Base-by-base conservation (phyloP, 1,284 basidiomycete genomes). In the Flammula alnicola region DNA sequence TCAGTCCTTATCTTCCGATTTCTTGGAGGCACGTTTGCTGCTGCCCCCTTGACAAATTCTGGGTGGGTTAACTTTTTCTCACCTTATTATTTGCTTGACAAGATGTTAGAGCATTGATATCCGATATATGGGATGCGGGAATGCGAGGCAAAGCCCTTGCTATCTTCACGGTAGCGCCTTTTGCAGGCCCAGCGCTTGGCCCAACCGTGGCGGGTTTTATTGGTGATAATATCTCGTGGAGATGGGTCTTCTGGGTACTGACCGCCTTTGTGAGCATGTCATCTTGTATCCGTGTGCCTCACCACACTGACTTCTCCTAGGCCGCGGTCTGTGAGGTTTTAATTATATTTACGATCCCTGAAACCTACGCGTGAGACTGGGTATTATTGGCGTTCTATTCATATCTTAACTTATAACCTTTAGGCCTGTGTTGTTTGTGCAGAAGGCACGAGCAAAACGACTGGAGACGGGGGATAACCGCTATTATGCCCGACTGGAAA, bases 231-330 rank as follows among this genome's bases (percentile, higher is more conserved):
- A 70, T 77, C 1, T 78, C 77, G 4, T 92, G 85, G 83, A 74
- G 84, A 35, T 91, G 87, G 88, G 60, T 86, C 9, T 93, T 85
- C 71, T 93, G 88, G 87, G 74, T 90, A 32, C 66, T 88, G 31
- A 76, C 86, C 9, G 76, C 83, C 26, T 92, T 93, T 60, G 80
- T 81, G 49, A 67, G 79, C 25, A 11, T 12, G 9, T 22, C 4
- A 20, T 30, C 47, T 33, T 25, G 9, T 4, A 14, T 16, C 31
- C 31, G 11, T 10, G 11, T 6, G 19, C 29, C 12, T 29, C n/a
- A n/a, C n/a, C n/a, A n/a, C n/a, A 36, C 14, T 38, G 23, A 37
- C 17, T 23, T 4, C n/a, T 19, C 11, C 11, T 5, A 54, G 52
- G 49, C 45, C n/a, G 26, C 31, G 19, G 26, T 45, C 22, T 48